Percentiles rank a stretch among this genome's conserved stretches.
Evolutionary conservation across 2,329 filamentous ascomycete genomes (phyloP).

Genomic region (Hymenotorrendiella dingleyae): DNA sequence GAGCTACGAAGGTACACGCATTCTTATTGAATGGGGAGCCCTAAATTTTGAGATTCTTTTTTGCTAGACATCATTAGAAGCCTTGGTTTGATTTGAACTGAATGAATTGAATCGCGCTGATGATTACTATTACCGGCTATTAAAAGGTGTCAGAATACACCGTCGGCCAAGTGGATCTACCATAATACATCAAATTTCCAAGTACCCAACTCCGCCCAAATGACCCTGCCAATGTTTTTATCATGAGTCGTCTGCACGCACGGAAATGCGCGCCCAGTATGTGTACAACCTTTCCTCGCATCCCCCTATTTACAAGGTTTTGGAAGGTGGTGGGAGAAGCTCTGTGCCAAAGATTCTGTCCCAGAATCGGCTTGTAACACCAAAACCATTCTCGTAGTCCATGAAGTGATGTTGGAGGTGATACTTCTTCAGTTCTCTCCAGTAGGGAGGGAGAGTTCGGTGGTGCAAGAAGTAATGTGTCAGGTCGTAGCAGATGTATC

Average conservation of each 20-base stretch:
- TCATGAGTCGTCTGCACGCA: conserved; percentile 18
- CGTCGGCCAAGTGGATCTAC: conserved; percentile 13
- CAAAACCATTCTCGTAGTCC: conserved; percentile 96
- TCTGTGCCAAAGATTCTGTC: conserved; percentile 88
- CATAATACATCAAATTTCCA: not conserved
- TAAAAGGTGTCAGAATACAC: conserved; percentile 5
- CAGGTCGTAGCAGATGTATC: conserved; percentile 93
- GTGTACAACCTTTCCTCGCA: not conserved
- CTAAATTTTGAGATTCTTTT: too few relatives aligned
- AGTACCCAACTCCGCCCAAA: conserved; percentile 2
- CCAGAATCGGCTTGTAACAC: conserved; percentile 96
- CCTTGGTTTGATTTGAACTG: too few relatives aligned
- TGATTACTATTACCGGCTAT: conserved; percentile 19
- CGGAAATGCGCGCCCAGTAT: not conserved
- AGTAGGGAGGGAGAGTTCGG: conserved; percentile 83
- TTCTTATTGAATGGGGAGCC: too few relatives aligned
- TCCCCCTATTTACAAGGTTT: conserved; percentile 15
- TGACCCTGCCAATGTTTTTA: conserved; percentile 10
- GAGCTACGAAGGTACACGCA: too few relatives aligned
- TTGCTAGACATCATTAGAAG: too few relatives aligned
- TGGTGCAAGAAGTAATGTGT: conserved; percentile 99
- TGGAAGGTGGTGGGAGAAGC: conserved; percentile 40
- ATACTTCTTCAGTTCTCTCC: conserved; percentile 91
- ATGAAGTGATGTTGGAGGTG: conserved; percentile 96
- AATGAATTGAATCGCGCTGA: not conserved